phyloP scores from a whole-genome alignment of 441 rosid genomes.

The Adansonia madagascariensis region DNA sequence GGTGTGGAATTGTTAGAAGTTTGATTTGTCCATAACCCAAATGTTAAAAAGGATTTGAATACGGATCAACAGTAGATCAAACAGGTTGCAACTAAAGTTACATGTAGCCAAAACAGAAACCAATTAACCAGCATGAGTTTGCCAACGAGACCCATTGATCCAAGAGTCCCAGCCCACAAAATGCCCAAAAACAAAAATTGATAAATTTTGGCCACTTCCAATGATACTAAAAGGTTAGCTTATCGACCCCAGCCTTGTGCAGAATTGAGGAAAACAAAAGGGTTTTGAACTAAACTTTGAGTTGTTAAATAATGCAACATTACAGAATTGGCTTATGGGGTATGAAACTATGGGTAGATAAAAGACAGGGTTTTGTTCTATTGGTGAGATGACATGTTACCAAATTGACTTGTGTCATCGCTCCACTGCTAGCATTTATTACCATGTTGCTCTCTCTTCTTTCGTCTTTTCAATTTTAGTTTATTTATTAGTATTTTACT shows the following conservation, averaged over 20 bases:
- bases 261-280: not conserved
- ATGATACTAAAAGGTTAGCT: not conserved
- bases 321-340: not conserved
- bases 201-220: not conserved
- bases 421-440: not conserved
- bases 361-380: not conserved
- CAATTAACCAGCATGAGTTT: not conserved
- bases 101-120: not conserved
- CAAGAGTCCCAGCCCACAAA: not conserved
- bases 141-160: not conserved
- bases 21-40: not conserved
- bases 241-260: not conserved
- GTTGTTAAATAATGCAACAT: not conserved
- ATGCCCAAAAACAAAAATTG: not conserved
- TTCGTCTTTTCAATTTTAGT: not conserved
- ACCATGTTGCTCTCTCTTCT: not conserved
- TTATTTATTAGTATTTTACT: too few relatives aligned
- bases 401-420: not conserved
- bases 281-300: not conserved
- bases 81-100: not conserved
- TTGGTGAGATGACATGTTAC: not conserved
- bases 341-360: not conserved
- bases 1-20: not conserved
- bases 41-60: not conserved
- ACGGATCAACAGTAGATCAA: not conserved